Percentiles rank a stretch among this genome's conserved stretches.
phyloP scores from a whole-genome alignment of 1,139 yeast genomes.

The Diutina siamensis region DNA sequence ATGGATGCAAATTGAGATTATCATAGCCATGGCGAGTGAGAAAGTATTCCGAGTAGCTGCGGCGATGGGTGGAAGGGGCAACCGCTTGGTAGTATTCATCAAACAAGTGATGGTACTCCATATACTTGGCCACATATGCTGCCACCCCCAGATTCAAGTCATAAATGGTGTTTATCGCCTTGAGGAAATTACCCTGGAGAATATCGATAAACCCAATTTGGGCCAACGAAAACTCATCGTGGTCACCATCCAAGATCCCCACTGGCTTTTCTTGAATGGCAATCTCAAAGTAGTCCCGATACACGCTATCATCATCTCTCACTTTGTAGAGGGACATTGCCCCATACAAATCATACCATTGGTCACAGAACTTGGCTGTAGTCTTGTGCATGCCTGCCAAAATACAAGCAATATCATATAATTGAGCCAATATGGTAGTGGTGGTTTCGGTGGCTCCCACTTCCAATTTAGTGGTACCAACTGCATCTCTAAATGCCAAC shows the following conservation, averaged over 20 bases:
- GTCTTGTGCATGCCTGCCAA: constrained; percentile 45
- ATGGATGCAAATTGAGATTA: constrained; percentile 35
- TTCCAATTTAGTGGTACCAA: constrained; percentile 14
- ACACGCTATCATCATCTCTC: constrained; percentile 26
- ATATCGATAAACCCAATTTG: constrained; percentile 55
- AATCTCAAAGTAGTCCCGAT: constrained; percentile 21
- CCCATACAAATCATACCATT: constrained; percentile 66
- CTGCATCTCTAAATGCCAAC: constrained; percentile 38
- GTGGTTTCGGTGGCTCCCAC: constrained; percentile 11
- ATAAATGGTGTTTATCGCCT: constrained; percentile 51
- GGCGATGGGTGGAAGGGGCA: constrained; percentile 14
- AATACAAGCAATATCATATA: constrained; percentile 31
- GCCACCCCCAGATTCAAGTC: constrained; percentile 57
- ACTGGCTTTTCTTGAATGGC: constrained; percentile 19
- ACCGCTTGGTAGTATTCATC: constrained; percentile 29
- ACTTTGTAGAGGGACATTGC: constrained; percentile 55
- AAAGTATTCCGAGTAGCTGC: constrained; percentile 49
- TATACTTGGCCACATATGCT: constrained; percentile 49
- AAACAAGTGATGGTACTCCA: constrained; percentile 55
- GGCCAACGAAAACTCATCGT: constrained; percentile 14
- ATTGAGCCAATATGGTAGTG: constrained; percentile 22
- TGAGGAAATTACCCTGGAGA: constrained; percentile 45
- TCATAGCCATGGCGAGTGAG: constrained; percentile 49
- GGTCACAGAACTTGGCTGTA: constrained; percentile 33
- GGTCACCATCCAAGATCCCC: constrained; percentile 20